Percentiles rank a stretch among this genome's conserved stretches.
Conservation (phyloP, 371 early-diverging fungal species). For the Actinomortierella wolfii region DNA sequence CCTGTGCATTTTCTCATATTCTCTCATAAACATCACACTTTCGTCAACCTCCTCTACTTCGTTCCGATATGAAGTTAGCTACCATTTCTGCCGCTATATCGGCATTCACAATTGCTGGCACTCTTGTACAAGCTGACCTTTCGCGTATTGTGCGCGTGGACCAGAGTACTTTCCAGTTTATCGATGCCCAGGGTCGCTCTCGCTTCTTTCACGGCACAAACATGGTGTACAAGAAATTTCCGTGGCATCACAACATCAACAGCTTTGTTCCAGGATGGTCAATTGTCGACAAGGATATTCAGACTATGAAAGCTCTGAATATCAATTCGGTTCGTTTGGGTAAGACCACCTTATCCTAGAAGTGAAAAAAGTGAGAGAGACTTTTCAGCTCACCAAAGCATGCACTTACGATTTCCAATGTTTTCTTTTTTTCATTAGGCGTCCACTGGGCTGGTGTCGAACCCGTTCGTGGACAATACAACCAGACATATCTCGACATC, state of each 20-base stretch:
- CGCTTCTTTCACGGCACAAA: conserved; percentile 54
- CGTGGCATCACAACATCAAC: conserved; percentile 45
- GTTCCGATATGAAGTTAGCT: conserved; percentile 32
- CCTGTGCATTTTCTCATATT: too few relatives aligned
- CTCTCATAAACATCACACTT: too few relatives aligned
- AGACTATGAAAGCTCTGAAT: conserved; percentile 48
- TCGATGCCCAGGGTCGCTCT: conserved; percentile 44
- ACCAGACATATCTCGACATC: conserved; percentile 54
- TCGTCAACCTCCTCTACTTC: too few relatives aligned
- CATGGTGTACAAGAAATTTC: conserved; percentile 48
- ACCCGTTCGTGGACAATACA: conserved; percentile 58
- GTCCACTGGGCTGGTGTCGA: conserved; percentile 65
- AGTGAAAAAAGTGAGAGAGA: background rate
- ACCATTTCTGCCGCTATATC: conserved; percentile 19
- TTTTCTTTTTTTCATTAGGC: conserved; percentile 9
- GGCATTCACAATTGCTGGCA: conserved; percentile 8
- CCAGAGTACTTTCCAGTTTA: conserved; percentile 38
- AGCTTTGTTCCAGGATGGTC: conserved; percentile 50
- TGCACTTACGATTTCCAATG: background rate
- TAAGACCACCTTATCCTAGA: too few relatives aligned
- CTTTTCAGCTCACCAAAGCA: background rate
- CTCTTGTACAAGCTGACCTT: conserved; percentile 41
- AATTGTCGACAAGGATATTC: conserved; percentile 54
- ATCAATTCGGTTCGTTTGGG: conserved; percentile 56
- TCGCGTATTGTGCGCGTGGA: conserved; percentile 47